These are phyloP conservation scores for Bacidia rubella DNA, from an alignment of 495 filamentous ascomycete species.

Conservation along the genomic window DNA sequence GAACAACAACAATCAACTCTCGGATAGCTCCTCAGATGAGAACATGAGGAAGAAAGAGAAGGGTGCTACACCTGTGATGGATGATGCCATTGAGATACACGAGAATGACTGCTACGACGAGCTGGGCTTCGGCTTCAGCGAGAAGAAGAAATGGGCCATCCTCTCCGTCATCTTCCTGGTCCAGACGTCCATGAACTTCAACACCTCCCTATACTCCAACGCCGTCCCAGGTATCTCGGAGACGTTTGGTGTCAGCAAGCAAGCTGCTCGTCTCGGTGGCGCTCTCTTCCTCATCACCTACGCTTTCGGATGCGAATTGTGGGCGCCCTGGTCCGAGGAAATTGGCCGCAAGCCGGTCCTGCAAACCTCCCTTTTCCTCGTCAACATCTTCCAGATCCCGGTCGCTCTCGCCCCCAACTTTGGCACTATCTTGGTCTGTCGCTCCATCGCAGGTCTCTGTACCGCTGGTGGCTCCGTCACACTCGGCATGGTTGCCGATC, in stretches of 20 bases:
- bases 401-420: constrained; percentile 42
- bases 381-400: constrained; percentile 46
- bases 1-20: no score
- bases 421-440: constrained; percentile 40
- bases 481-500: constrained; percentile 47
- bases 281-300: constrained; percentile 50
- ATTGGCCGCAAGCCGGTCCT: constrained; percentile 43
- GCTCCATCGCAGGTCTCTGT: constrained; percentile 43
- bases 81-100: constrained; percentile 33
- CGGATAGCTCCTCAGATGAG: no score
- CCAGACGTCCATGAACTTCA: constrained; percentile 46
- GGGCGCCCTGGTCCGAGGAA: constrained; percentile 56
- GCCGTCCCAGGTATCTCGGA: constrained; percentile 35
- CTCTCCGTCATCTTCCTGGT: constrained; percentile 46
- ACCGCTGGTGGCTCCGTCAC: constrained; percentile 52
- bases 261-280: constrained; percentile 39
- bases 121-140: constrained; percentile 40
- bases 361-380: constrained; percentile 40
- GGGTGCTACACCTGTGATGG: no score
- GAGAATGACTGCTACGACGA: constrained; percentile 45
- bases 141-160: constrained; percentile 45
- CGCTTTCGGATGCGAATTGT: constrained; percentile 52
- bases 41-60: not conserved
- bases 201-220: constrained; percentile 44
- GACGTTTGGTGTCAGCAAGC: constrained; percentile 33